Conservation (phyloP, 2,329 filamentous ascomycete species). For the Sordariomycetes sp. region DNA sequence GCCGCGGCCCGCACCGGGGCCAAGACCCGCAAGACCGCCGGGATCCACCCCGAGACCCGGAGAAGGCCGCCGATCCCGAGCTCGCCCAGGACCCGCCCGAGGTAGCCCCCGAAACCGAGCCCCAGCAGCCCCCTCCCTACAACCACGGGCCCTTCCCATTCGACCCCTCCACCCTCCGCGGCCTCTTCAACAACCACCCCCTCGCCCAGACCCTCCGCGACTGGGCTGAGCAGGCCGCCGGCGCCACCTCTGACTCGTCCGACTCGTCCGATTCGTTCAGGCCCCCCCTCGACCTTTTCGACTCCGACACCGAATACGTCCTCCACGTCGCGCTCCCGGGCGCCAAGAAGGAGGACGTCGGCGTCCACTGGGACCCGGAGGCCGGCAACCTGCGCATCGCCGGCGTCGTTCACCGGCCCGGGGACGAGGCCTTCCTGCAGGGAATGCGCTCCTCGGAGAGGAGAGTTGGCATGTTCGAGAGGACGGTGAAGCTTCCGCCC, state of each 20-base stretch:
- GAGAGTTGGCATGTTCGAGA: constrained; percentile 64
- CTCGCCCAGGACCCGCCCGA: constrained; percentile 20
- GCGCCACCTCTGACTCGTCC: constrained; percentile 9
- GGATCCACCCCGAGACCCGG: constrained; percentile 12
- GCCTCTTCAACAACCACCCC: constrained; percentile 27
- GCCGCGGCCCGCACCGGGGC: constrained; percentile 9
- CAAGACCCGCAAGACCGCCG: constrained; percentile 9
- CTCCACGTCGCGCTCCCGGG: constrained; percentile 70
- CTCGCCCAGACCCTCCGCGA: constrained; percentile 29
- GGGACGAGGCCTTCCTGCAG: constrained; percentile 57
- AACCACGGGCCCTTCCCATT: constrained; percentile 16
- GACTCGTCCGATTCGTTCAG: constrained; percentile 33
- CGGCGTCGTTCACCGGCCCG: constrained; percentile 64
- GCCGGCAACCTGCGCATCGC: constrained; percentile 54
- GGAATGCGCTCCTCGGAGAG: constrained; percentile 55
- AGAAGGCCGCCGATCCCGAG: constrained; percentile 21
- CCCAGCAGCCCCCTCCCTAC: constrained; percentile 9
- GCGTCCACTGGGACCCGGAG: constrained; percentile 65
- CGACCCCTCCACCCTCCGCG: constrained; percentile 27
- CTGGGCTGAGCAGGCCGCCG: constrained; percentile 17
- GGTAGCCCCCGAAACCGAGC: constrained; percentile 19
- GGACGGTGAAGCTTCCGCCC: constrained; percentile 52
- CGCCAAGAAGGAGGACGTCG: constrained; percentile 68
- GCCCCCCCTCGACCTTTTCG: constrained; percentile 67
- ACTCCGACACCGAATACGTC: constrained; percentile 52